Evolutionary conservation across 2,329 filamentous ascomycete species (phyloP), one percentile per base, ranked within the genome.

Genomic region (Hortaea sp.): DNA sequence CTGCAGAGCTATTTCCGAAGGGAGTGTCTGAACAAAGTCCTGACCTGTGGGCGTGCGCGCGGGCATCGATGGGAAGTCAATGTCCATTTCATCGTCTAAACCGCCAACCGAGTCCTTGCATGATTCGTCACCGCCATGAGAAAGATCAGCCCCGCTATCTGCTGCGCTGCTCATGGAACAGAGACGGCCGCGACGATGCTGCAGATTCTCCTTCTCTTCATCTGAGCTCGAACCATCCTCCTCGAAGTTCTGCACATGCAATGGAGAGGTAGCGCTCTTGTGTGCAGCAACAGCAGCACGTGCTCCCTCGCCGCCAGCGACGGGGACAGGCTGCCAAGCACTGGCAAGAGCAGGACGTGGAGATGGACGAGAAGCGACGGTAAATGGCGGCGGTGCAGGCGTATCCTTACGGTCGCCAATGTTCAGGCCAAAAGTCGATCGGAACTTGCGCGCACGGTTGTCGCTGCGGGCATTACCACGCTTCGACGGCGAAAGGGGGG

Each of bases 1-100:
- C 38, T 76, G 69, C 28, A 77, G 72, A 49, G 74, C 68, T 37
- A 84, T 67, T 61, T 84, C 81, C 7, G 72, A 64, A 2, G 80
- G 80, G 4, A 84, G 67, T 6, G 67, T 63, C 35, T 66, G 63
- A 31, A 77, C 68, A 13, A 57, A 53, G 43, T 60, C 57, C 28
- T 44, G 40, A 7, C 38, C 12, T 3, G 38, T 42, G 7, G 44
- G 47, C 39, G 28, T 39, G 5, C 44, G 3, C 11, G 39, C 41
- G 30, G 9, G 7, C 5, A 45, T 43, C n/a, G 20, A 30, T 7
- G n/a, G 7, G 41, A 32, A 13, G 32, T 50, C 50, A 6, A 50
- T 39, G 29, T 52, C 43, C 56, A 61, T 59, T 41, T 58, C 60
- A 61, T 63, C 53, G 9, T 35, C 32, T 27, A 57, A 51, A 40